Base-by-base conservation (phyloP, 805 yeast species). In the Monosporozyma yasuniensis region DNA sequence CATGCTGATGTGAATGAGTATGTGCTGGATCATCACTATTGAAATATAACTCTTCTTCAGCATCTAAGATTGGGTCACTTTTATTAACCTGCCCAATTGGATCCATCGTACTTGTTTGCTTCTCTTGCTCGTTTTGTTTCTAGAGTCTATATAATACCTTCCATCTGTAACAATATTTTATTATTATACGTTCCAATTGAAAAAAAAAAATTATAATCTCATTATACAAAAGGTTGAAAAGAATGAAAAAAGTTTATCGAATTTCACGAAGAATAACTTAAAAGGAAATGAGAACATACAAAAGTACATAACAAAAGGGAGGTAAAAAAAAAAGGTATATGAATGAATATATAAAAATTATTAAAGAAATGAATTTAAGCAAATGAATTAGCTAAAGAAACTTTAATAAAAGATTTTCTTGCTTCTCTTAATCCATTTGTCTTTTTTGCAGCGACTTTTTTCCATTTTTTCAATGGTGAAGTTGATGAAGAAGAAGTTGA, bases 321-420 rank as follows among this genome's bases (percentile, higher is more conserved):
- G 14, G 4, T 2, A 3, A 18, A 7, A 37, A 18, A 18, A 10
- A 18, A 3, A 37, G 16, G 8, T 18, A 37, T 18, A 18, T 8
- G 41, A 18, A 18, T 18, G 23, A 10, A 8, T 18, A n/a, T 23
- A 41, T 14, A 23, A n/a, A 19, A 14, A 9, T 18, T 8, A 18
- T 19, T 35, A 35, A 28, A 28, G 5, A 25, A 22, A 25, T 27
- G 8, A 30, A 30, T n/a, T 22, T 12, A 47, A 11, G 49, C 46
- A 34, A 51, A 51, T 18, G 50, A 49, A 21, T 46, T 48, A 6
- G 52, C 45, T 28, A 51, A 44, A 11, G 49, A 49, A 14, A 25
- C 41, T 43, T 43, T 51, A 19, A 51, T 43, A 19, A 51, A 46
- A 9, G 51, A 49, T 35, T 34, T 41, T 43, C 45, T 45, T 30